Percentiles rank a stretch among this genome's conserved stretches.
Evolutionary conservation across 192 early-diverging fungal species (phyloP).

Genomic region (Paraglomus brasilianum): DNA sequence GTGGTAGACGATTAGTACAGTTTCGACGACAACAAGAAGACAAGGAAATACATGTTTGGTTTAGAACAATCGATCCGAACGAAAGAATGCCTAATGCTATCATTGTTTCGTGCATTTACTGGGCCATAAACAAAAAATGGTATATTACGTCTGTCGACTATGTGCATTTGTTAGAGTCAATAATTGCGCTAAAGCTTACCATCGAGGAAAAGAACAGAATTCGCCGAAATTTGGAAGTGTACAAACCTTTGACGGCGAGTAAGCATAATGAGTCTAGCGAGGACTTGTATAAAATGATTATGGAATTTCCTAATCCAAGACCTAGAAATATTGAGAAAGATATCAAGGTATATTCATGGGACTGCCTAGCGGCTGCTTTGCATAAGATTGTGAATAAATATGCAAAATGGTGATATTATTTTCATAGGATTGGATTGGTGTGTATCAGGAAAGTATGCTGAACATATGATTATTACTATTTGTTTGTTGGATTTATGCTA

Average conservation of each 20-base stretch:
- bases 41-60: slow-evolving; percentile 63
- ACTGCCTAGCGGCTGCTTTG: slow-evolving; percentile 62
- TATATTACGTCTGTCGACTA: slow-evolving; percentile 81
- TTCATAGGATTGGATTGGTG: too few relatives aligned
- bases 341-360: slow-evolving; percentile 85
- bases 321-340: slow-evolving; percentile 88
- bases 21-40: slow-evolving; percentile 70
- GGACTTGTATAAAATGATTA: slow-evolving; percentile 81
- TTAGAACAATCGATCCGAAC: slow-evolving; percentile 58
- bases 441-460: too few relatives aligned
- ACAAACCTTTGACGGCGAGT: slow-evolving; percentile 73
- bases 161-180: slow-evolving; percentile 70
- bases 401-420: not conserved
- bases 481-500: too few relatives aligned
- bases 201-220: slow-evolving; percentile 87
- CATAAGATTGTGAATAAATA: slow-evolving; percentile 81
- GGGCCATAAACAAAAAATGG: slow-evolving; percentile 69
- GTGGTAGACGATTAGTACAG: slow-evolving; percentile 67
- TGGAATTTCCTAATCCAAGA: slow-evolving; percentile 79
- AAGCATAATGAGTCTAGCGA: slow-evolving; percentile 74
- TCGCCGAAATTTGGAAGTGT: slow-evolving; percentile 79
- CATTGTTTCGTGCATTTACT: slow-evolving; percentile 80
- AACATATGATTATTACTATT: too few relatives aligned
- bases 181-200: slow-evolving; percentile 73
- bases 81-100: slow-evolving; percentile 63